Evolutionary conservation across 2,329 filamentous ascomycete genomes (phyloP).

Genomic region (Rutstroemia sp.): DNA sequence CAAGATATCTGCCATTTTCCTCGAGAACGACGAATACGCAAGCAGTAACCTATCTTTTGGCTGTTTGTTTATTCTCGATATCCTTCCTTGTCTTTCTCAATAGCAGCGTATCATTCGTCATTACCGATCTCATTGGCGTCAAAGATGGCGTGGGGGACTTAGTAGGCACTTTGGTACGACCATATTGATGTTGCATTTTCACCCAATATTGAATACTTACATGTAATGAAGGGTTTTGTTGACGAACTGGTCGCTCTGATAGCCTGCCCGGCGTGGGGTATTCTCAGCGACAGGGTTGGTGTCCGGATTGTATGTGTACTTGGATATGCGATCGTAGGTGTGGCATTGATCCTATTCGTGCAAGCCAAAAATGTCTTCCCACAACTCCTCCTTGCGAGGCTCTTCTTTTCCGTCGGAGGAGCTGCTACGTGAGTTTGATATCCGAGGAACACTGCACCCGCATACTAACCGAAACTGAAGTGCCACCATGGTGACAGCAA

Average conservation of each 20-base stretch:
- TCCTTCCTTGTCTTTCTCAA: constrained; percentile 87
- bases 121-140: constrained; percentile 73
- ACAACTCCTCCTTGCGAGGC: constrained; percentile 72
- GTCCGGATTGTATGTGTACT: constrained; percentile 65
- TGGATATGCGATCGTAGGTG: constrained; percentile 75
- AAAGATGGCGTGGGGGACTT: constrained; percentile 69
- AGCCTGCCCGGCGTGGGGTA: constrained; percentile 73
- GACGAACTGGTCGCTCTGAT: constrained; percentile 77
- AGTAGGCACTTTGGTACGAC: constrained; percentile 59
- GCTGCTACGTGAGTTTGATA: constrained; percentile 62
- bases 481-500: constrained; percentile 94
- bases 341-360: constrained; percentile 73
- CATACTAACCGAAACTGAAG: constrained; percentile 29
- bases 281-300: constrained; percentile 69
- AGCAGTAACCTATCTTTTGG: constrained; percentile 69
- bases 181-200: neutral
- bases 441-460: constrained; percentile 2
- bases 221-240: constrained; percentile 51
- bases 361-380: constrained; percentile 85
- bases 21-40: constrained; percentile 52
- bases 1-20: constrained; percentile 44
- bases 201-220: constrained; percentile 6
- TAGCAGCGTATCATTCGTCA: constrained; percentile 75
- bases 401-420: constrained; percentile 85
- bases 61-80: constrained; percentile 80